phyloP scores from a whole-genome alignment of 2,329 filamentous ascomycete species.

The Colletotrichum magnum region DNA sequence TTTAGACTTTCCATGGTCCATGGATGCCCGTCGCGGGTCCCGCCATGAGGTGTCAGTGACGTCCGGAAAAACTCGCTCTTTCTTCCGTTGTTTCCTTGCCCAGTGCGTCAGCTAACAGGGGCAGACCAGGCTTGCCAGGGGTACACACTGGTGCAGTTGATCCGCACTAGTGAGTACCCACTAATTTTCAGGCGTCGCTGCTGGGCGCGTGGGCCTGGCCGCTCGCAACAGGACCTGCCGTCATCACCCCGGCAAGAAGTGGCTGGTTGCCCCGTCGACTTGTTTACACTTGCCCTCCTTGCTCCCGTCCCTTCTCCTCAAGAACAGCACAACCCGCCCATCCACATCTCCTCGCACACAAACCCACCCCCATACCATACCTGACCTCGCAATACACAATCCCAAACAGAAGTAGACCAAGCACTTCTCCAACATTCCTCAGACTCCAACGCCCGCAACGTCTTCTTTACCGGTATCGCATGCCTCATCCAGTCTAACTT shows the following conservation, averaged over 20 bases:
- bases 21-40: too few relatives aligned
- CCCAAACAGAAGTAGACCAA: constrained; percentile 16
- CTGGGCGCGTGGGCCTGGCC: constrained; percentile 28
- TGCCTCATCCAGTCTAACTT: constrained; percentile 24
- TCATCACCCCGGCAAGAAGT: constrained; percentile 42
- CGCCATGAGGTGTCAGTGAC: neutral
- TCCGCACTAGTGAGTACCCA: constrained; percentile 30
- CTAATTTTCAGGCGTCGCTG: constrained; percentile 29
- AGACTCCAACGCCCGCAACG: constrained; percentile 32
- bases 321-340: constrained; percentile 42
- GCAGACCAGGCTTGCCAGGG: constrained; percentile 27
- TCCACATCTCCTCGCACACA: constrained; percentile 38
- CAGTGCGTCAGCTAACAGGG: constrained; percentile 24
- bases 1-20: too few relatives aligned
- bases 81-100: constrained; percentile 17
- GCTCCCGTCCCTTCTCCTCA: constrained; percentile 39
- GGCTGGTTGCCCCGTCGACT: constrained; percentile 45
- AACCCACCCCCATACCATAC: constrained; percentile 39
- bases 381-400: constrained; percentile 25
- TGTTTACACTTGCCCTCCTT: constrained; percentile 44
- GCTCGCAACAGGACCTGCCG: constrained; percentile 34
- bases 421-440: constrained; percentile 39
- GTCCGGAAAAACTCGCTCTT: constrained; percentile 31
- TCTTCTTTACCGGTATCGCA: constrained; percentile 19
- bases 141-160: constrained; percentile 14